A percentile compares a stretch with the other conserved stretches of the same genome.
These are phyloP conservation scores for Trapa bicornis DNA, from an alignment of 345 rosid genomes.

Conservation along the genomic window DNA sequence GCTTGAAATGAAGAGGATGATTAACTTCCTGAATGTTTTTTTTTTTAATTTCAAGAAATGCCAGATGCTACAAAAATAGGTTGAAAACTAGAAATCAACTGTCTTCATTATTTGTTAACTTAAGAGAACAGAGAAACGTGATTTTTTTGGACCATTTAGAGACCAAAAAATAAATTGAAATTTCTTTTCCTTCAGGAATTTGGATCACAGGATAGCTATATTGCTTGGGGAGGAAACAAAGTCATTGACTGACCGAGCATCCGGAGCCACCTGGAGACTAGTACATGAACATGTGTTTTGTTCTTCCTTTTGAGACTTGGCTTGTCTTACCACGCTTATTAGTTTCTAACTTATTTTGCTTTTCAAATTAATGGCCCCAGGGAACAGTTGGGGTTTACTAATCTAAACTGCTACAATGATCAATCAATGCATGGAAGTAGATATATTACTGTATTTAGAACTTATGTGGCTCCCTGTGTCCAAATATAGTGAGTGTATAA, in stretches of 20 bases:
- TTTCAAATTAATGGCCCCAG: too few relatives aligned
- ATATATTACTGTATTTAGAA: neutral
- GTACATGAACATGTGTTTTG: neutral
- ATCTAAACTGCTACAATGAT: neutral
- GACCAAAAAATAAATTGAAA: neutral
- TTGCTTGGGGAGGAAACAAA: slow-evolving; percentile 65
- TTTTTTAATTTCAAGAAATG: neutral
- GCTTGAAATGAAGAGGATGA: neutral
- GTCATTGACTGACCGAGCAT: slow-evolving; percentile 14
- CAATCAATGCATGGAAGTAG: neutral
- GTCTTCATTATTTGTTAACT: neutral
- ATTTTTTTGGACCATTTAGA: neutral
- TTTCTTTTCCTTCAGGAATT: slow-evolving; percentile 47
- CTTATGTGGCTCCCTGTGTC: neutral
- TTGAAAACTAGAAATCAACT: neutral
- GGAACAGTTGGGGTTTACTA: neutral
- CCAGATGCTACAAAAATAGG: neutral
- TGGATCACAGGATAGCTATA: slow-evolving; percentile 86
- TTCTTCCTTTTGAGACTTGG: neutral
- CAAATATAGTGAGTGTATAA: neutral
- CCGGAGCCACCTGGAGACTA: neutral
- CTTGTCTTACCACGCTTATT: neutral
- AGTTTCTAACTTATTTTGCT: neutral
- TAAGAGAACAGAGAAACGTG: neutral
- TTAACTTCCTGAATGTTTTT: neutral